A percentile compares a stretch with the other conserved stretches of the same genome.
Conservation (phyloP, 768 basidiomycete genomes). For the Suillus bovinus region DNA sequence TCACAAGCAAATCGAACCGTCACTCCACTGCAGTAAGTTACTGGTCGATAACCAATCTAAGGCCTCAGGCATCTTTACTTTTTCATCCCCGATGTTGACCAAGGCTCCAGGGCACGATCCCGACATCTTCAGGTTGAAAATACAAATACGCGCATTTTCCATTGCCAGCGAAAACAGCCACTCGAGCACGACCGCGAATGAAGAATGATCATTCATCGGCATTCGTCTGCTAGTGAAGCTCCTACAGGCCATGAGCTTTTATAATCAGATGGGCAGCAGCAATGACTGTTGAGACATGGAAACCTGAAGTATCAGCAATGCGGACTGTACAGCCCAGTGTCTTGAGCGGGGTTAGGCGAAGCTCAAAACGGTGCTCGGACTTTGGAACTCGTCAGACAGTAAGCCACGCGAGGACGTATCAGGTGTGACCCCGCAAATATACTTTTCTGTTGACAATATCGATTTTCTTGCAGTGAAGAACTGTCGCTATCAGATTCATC, state of each 20-base stretch:
- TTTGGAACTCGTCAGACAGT: conserved; percentile 45
- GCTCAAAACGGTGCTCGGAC: conserved; percentile 30
- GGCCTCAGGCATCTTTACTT: conserved; percentile 7
- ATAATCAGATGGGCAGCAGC: conserved; percentile 53
- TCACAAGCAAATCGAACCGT: no score
- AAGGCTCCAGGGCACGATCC: conserved; percentile 8
- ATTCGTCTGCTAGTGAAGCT: conserved; percentile 45
- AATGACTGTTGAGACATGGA: conserved; percentile 48
- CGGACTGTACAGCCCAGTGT: conserved; percentile 51
- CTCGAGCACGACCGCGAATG: conserved; percentile 32
- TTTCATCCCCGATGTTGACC: conserved; percentile 3
- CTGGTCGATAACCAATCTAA: no score
- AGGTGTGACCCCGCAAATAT: conserved; percentile 44
- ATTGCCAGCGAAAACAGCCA: conserved; percentile 37
- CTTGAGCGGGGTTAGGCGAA: conserved; percentile 14
- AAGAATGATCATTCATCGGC: conserved; percentile 37
- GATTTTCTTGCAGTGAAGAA: not conserved
- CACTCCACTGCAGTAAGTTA: no score
- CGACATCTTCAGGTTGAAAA: conserved; percentile 30
- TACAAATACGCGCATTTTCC: conserved; percentile 40
- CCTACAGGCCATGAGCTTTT: conserved; percentile 49
- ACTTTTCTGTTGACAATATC: conserved; percentile 40
- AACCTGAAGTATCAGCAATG: conserved; percentile 52
- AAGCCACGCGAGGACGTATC: conserved; percentile 41
- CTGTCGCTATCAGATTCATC: not conserved